Percentiles rank a stretch among this genome's conserved stretches.
Evolutionary conservation across 768 basidiomycete genomes (phyloP).

Genomic region (Rubroboletus pulcherrimus): DNA sequence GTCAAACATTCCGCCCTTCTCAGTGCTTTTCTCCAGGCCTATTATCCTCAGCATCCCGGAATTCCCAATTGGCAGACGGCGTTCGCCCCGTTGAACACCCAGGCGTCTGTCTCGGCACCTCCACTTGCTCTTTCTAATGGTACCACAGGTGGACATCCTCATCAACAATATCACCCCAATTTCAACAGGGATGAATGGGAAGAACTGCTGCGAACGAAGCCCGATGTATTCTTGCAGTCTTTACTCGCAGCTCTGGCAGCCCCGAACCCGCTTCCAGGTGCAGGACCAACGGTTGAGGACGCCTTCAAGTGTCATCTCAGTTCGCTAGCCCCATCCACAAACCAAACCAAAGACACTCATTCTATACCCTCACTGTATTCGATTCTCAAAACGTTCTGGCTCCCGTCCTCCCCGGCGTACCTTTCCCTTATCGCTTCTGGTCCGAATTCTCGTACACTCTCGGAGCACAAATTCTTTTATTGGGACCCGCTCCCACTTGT

Average conservation of each 20-base stretch:
- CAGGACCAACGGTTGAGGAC: slow-evolving; percentile 66
- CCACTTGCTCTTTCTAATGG: slow-evolving; percentile 34
- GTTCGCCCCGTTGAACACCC: slow-evolving; percentile 25
- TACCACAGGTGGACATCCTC: slow-evolving; percentile 13
- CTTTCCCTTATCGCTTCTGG: slow-evolving; percentile 70
- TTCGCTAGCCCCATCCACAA: slow-evolving; percentile 52
- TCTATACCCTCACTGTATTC: slow-evolving; percentile 70
- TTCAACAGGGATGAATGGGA: slow-evolving; percentile 64
- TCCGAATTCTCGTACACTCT: slow-evolving; percentile 64
- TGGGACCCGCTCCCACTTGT: slow-evolving; percentile 84
- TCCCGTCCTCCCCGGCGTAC: slow-evolving; percentile 74
- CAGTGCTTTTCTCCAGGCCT: slow-evolving; percentile 21
- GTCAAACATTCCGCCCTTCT: background rate
- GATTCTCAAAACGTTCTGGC: slow-evolving; percentile 79
- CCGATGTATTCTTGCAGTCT: slow-evolving; percentile 52
- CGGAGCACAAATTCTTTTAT: slow-evolving; percentile 77
- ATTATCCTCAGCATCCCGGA: slow-evolving; percentile 32
- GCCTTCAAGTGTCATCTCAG: slow-evolving; percentile 75
- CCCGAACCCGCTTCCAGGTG: slow-evolving; percentile 58
- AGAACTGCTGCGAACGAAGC: slow-evolving; percentile 51
- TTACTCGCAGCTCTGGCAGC: slow-evolving; percentile 57
- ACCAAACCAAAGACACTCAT: slow-evolving; percentile 41
- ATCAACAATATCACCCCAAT: slow-evolving; percentile 37
- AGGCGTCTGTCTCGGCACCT: slow-evolving; percentile 30
- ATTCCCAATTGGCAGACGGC: slow-evolving; percentile 29